These are phyloP conservation scores for Saturnispora bothae DNA, from an alignment of 805 yeast genomes.

Conservation along the genomic window DNA sequence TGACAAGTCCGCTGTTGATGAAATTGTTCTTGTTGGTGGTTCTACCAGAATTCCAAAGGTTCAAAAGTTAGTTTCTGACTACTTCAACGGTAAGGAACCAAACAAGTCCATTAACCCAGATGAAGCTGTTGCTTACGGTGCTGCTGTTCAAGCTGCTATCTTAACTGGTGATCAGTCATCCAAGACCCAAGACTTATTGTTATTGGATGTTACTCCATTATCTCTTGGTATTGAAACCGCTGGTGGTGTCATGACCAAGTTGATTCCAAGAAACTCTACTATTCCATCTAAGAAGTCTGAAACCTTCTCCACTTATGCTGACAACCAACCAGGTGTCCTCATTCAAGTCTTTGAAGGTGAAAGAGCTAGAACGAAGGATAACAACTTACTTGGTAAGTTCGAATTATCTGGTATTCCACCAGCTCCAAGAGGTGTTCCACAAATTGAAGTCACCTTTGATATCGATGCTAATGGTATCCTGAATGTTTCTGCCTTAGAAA, in stretches of 20 bases:
- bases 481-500: slow-evolving; percentile 48
- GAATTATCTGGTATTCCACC: slow-evolving; percentile 63
- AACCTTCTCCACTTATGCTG: slow-evolving; percentile 71
- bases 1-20: slow-evolving; percentile 84
- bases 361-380: slow-evolving; percentile 66
- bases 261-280: slow-evolving; percentile 67
- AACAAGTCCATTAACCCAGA: slow-evolving; percentile 95
- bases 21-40: slow-evolving; percentile 94
- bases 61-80: slow-evolving; percentile 90
- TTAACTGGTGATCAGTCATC: slow-evolving; percentile 93
- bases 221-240: slow-evolving; percentile 78
- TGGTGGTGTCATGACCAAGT: slow-evolving; percentile 74
- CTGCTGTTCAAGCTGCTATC: slow-evolving; percentile 97
- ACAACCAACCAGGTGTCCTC: slow-evolving; percentile 76
- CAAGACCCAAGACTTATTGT: slow-evolving; percentile 88
- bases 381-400: slow-evolving; percentile 67
- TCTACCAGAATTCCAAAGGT: slow-evolving; percentile 97
- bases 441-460: slow-evolving; percentile 65
- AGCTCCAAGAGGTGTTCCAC: slow-evolving; percentile 73
- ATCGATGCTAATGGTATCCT: slow-evolving; percentile 74
- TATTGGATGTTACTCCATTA: slow-evolving; percentile 93
- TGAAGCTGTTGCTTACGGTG: slow-evolving; percentile 99
- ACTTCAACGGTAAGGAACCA: slow-evolving; percentile 96
- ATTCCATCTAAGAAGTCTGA: slow-evolving; percentile 70
- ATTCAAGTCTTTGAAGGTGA: slow-evolving; percentile 77